These are phyloP conservation scores for Amanita fuliginea DNA, from an alignment of 768 basidiomycete species.

Conservation along the genomic window DNA sequence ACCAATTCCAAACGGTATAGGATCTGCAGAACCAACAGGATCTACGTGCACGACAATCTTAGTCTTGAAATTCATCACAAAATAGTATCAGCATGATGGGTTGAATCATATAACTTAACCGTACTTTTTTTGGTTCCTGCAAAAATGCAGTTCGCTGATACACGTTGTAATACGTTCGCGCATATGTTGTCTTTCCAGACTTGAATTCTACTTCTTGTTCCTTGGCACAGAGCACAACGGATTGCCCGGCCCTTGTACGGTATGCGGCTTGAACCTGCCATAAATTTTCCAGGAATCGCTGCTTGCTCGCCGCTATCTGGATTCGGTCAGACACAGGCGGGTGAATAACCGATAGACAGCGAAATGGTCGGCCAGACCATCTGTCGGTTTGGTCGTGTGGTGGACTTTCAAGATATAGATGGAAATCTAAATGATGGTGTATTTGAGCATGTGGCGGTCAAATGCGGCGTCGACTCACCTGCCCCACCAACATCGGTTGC, in stretches of 20 bases:
- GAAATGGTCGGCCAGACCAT: slow-evolving; percentile 83
- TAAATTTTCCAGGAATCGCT: slow-evolving; percentile 77
- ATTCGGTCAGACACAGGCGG: slow-evolving; percentile 66
- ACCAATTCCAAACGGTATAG: slow-evolving; percentile 62
- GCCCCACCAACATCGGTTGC: slow-evolving; percentile 79
- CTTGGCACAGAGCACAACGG: slow-evolving; percentile 58
- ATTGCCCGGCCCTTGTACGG: slow-evolving; percentile 61
- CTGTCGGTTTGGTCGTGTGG: slow-evolving; percentile 75
- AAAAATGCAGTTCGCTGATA: slow-evolving; percentile 77
- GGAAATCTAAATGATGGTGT: slow-evolving; percentile 49
- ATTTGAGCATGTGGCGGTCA: slow-evolving; percentile 4
- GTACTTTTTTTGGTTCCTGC: slow-evolving; percentile 70
- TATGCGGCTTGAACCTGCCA: slow-evolving; percentile 84
- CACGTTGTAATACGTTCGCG: slow-evolving; percentile 82
- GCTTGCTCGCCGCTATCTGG: slow-evolving; percentile 57
- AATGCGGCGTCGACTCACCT: slow-evolving; percentile 35
- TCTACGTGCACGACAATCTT: slow-evolving; percentile 88
- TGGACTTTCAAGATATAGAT: slow-evolving; percentile 74
- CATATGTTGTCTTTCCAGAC: slow-evolving; percentile 48
- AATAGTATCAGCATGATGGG: slow-evolving; percentile 3
- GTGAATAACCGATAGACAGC: slow-evolving; percentile 66
- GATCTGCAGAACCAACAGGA: slow-evolving; percentile 60
- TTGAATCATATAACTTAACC: slow-evolving; percentile 6
- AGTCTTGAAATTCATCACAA: slow-evolving; percentile 35
- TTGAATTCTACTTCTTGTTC: slow-evolving; percentile 69